phyloP scores from a whole-genome alignment of 352 stramenopile genomes.

The Pilasporangium apinafurcum region DNA sequence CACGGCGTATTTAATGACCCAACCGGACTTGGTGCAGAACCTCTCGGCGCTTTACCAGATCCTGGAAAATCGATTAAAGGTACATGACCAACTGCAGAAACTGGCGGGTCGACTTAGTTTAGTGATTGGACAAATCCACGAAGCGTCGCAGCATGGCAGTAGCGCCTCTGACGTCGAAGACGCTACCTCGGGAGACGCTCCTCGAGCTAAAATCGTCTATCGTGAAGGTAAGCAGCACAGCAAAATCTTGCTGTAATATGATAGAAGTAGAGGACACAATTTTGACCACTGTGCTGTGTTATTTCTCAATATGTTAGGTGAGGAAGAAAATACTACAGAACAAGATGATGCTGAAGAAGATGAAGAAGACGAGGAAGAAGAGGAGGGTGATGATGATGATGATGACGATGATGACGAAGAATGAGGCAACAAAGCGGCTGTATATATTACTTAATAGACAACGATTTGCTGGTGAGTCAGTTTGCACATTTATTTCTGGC shows the following conservation, averaged over 20 bases:
- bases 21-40: conserved; percentile 77
- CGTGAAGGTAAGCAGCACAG: conserved; percentile 58
- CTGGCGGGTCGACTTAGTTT: conserved; percentile 74
- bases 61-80: conserved; percentile 72
- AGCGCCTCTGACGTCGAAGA: conserved; percentile 14
- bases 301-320: no score
- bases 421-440: conserved; percentile 22
- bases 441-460: conserved; percentile 14
- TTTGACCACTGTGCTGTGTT: no score
- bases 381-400: conserved; percentile 19
- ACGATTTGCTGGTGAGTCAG: neutral
- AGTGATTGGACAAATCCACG: conserved; percentile 80
- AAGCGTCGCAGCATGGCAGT: conserved; percentile 18
- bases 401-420: conserved; percentile 51
- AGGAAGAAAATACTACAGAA: conserved; percentile 19
- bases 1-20: conserved; percentile 80
- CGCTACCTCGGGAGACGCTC: conserved; percentile 32
- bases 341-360: conserved; percentile 14
- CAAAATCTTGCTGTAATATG: no score
- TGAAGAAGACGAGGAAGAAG: conserved; percentile 22
- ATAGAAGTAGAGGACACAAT: no score
- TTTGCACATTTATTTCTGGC: conserved; percentile 2
- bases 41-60: conserved; percentile 82
- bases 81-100: conserved; percentile 80
- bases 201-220: conserved; percentile 57